A percentile compares a stretch with the other conserved stretches of the same genome.
Conservation (phyloP, 306 rosid genomes). For the Lathyrus tuberosus region DNA sequence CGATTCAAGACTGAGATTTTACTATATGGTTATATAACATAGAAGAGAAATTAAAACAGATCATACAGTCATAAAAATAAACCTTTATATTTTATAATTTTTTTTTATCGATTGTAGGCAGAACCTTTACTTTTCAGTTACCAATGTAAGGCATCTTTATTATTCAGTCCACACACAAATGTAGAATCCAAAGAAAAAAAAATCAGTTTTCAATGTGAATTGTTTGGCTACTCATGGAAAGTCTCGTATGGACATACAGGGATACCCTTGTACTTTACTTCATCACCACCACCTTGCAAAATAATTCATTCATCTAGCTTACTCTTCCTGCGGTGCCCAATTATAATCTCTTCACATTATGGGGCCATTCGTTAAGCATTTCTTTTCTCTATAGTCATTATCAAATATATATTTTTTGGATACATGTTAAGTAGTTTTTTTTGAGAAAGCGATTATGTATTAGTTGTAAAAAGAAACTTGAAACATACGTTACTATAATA, state of each 20-base stretch:
- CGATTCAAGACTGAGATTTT: no score
- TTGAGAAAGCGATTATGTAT: constrained; percentile 25
- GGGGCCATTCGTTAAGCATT: constrained; percentile 14
- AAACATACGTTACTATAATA: background rate
- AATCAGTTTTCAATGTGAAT: constrained; percentile 32
- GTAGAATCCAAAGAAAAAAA: constrained; percentile 42
- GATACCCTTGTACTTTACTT: constrained; percentile 23
- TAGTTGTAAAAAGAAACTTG: background rate
- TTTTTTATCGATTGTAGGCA: background rate
- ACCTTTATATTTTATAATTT: no score
- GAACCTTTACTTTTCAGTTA: constrained; percentile 5
- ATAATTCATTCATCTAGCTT: constrained; percentile 29
- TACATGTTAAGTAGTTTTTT: background rate
- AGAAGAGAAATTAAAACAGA: no score
- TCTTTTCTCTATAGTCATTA: constrained; percentile 26
- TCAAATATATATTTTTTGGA: background rate
- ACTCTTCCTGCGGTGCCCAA: no score
- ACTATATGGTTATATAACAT: no score
- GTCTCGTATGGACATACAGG: constrained; percentile 22
- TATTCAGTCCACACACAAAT: background rate
- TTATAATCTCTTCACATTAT: no score
- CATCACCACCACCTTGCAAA: background rate
- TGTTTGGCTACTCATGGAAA: constrained; percentile 36
- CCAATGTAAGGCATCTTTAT: background rate
- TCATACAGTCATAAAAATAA: no score